Evolutionary conservation across 495 filamentous ascomycete genomes (phyloP).

Genomic region (Penicillium chermesinum): DNA sequence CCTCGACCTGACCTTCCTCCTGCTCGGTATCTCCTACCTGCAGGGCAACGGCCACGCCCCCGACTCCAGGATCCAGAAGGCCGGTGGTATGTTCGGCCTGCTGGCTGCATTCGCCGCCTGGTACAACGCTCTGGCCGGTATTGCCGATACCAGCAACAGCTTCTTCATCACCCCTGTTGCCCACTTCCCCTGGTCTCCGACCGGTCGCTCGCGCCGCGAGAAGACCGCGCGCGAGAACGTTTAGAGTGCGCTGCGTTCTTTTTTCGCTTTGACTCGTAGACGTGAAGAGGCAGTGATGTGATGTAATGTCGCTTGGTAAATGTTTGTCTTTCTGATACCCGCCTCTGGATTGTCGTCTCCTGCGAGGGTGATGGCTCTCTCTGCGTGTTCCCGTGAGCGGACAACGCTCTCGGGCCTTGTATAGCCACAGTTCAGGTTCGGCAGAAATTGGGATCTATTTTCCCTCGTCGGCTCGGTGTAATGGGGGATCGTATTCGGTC

Average conservation of each 20-base stretch:
- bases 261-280: too few relatives aligned
- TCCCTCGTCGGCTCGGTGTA: slow-evolving; percentile 9
- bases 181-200: slow-evolving; percentile 97
- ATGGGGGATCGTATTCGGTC: slow-evolving; percentile 9
- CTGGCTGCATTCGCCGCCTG: slow-evolving; percentile 87
- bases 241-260: slow-evolving; percentile 14
- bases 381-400: too few relatives aligned
- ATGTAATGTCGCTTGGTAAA: slow-evolving; percentile 18
- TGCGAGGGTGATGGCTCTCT: not conserved
- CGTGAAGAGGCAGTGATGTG: not conserved
- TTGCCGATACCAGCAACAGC: slow-evolving; percentile 79
- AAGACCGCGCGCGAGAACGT: slow-evolving; percentile 41
- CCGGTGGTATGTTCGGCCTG: slow-evolving; percentile 84
- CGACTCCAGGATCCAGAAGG: slow-evolving; percentile 56
- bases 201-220: slow-evolving; percentile 59
- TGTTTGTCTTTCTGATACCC: slow-evolving; percentile 34
- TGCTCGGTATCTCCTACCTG: slow-evolving; percentile 75
- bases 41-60: slow-evolving; percentile 34
- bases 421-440: too few relatives aligned
- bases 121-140: slow-evolving; percentile 96
- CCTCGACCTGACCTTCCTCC: slow-evolving; percentile 86
- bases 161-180: slow-evolving; percentile 95
- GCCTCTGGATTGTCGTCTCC: slow-evolving; percentile 10
- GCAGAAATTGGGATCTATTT: too few relatives aligned
- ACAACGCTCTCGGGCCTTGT: too few relatives aligned